Conservation (phyloP, 345 rosid genomes). For the Eucalyptus curtisii region DNA sequence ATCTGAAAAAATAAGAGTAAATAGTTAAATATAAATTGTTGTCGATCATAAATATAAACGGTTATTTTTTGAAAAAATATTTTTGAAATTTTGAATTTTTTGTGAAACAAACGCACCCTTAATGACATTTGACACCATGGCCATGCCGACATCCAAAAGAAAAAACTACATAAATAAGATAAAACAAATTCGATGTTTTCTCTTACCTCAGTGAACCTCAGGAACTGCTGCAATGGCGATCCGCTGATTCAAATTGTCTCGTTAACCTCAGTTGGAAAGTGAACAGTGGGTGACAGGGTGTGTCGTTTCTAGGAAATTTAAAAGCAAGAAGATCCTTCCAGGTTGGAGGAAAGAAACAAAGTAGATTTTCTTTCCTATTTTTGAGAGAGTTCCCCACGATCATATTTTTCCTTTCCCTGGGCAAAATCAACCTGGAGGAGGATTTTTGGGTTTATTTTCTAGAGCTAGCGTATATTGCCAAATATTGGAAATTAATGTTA, state of each 20-base stretch:
- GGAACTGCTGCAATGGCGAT: neutral
- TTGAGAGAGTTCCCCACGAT: neutral
- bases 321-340: neutral
- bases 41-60: no score
- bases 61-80: no score
- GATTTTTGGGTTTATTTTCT: neutral
- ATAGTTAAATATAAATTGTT: neutral
- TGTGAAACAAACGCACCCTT: no score
- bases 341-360: neutral
- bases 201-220: neutral
- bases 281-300: neutral
- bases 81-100: no score
- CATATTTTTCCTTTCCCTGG: neutral
- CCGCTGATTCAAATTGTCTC: neutral
- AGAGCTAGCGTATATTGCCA: neutral
- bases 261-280: neutral
- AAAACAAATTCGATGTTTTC: neutral
- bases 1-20: neutral
- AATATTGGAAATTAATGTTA: neutral
- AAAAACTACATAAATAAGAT: neutral
- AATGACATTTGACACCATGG: neutral
- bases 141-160: fast-evolving
- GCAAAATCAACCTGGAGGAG: neutral
- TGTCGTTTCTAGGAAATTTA: neutral
- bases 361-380: neutral